phyloP scores from a whole-genome alignment of 108 stramenopile genomes.

The Skeletonema menzelii region DNA sequence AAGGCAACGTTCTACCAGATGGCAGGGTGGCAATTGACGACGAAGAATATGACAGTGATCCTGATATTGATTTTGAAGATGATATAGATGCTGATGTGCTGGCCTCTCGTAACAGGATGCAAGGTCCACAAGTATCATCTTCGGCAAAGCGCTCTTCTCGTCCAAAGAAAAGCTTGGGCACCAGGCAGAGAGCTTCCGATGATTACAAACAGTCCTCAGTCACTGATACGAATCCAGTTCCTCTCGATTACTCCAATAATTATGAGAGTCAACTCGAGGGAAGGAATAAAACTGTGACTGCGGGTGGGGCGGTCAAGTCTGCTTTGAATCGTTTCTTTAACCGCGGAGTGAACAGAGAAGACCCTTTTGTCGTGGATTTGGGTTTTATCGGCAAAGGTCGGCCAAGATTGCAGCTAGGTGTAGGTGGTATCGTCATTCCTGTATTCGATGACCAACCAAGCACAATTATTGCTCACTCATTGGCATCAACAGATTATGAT shows the following conservation, averaged over 20 bases:
- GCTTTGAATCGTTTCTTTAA: conserved; percentile 90
- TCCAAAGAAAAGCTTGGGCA: conserved; percentile 45
- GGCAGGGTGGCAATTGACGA: conserved; percentile 53
- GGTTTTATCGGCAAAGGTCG: conserved; percentile 89
- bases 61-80: conserved; percentile 73
- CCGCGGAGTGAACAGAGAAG: conserved; percentile 79
- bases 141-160: conserved; percentile 21
- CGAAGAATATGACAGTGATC: conserved; percentile 78
- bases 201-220: conserved; percentile 16
- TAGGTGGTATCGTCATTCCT: conserved; percentile 87
- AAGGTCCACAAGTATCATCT: conserved; percentile 37
- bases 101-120: conserved; percentile 74
- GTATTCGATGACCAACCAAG: conserved; percentile 93
- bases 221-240: conserved; percentile 21
- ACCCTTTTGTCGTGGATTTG: conserved; percentile 86
- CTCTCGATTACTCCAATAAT: conserved; percentile 18
- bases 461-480: conserved; percentile 92
- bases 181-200: conserved; percentile 15
- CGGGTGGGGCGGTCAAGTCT: conserved; percentile 88
- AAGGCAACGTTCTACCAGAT: conserved; percentile 43
- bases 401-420: conserved; percentile 87
- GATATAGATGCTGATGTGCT: conserved; percentile 87
- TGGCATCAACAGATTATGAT: conserved; percentile 84
- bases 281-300: conserved; percentile 63
- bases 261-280: conserved; percentile 32